Base-by-base conservation (phyloP, 2,329 filamentous ascomycete genomes). In the Nothomitra cinnamomea region DNA sequence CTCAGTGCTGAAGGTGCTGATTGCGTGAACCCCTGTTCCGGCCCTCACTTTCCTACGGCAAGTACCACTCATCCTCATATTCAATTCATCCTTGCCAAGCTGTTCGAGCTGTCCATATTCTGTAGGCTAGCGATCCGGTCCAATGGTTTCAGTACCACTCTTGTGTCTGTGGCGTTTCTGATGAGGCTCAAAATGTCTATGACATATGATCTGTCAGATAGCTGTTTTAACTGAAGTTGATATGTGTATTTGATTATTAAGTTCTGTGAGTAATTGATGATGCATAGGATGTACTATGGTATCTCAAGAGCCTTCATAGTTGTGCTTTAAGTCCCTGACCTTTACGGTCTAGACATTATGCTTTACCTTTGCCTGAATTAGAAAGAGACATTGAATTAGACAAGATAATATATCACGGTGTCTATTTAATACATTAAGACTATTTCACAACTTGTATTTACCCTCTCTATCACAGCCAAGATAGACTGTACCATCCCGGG, bases 391-490 rank as follows among this genome's bases (percentile, higher is more conserved):
- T 2, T 35, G 12, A 19, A 25, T 53, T 21, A 41, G 15, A 8
- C 51, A 13, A 3, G 35, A 21, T 10, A 10, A 17, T 13, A 19
- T 22, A 22, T 53, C 38, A 5, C 51, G 51, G 1, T n/a, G 3
- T 2, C 35, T 10, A 24, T 28, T 43, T 1, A 2, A 10, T 13
- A 21, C 17, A n/a, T 40, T 51, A 12, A 43, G 13, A 2, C 22
- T 22, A 40, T 53, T 28, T 10, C 38, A 19, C 13, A 48, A n/a
- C 15, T 17, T 7, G 1, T 45, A 45, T 10, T 1, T 3, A 3
- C 51, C 15, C 1, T 35, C 51, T 28, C 51, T 6, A 40, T 53
- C 51, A n/a, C 51, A 53, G 2, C 21, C 38, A 41, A 53, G 51
- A 12, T 43, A 53, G n/a, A 51, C 3, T 1, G 17, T 45, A 7